Base-by-base conservation (phyloP, 2,329 filamentous ascomycete species). In the Cladorrhinum sp. region DNA sequence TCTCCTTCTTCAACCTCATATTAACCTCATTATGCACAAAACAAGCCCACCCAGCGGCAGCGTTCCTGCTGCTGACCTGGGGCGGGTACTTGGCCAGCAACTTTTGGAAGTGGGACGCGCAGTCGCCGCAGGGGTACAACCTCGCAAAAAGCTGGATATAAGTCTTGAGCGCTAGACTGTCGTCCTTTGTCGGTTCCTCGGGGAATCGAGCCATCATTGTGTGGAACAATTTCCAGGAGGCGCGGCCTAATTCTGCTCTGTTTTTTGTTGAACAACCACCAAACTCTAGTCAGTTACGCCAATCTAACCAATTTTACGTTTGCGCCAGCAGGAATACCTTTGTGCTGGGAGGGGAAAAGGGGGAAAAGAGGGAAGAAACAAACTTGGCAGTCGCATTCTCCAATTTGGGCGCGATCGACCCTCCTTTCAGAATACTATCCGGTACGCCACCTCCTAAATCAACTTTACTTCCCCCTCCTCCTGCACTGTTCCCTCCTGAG, bases 301-400 rank as follows among this genome's bases (percentile, higher is more conserved):
- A n/a, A n/a, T n/a, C n/a, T n/a, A n/a, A n/a, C n/a, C n/a, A n/a
- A n/a, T n/a, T n/a, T n/a, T n/a, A n/a, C n/a, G n/a, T n/a, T n/a
- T n/a, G n/a, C n/a, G n/a, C n/a, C n/a, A n/a, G n/a, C n/a, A n/a
- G n/a, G n/a, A n/a, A n/a, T n/a, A n/a, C n/a, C n/a, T n/a, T n/a
- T n/a, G n/a, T n/a, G n/a, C n/a, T n/a, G n/a, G n/a, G n/a, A n/a
- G 20, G 57, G 36, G 38, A 50, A 57, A 7, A 16, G 22, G 12
- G 18, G 5, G 4, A 18, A 9, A 36, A 25, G 25, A 29, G 18
- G 51, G 48, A 27, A 22, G 41, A 36, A 27, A 54, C 80, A 54
- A 78, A 89, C 87, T 93, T 95, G 57, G 85, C 79, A 6, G 91
- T 95, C 62, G 88, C 90, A 75, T 95, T 95, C 70, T 90, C 91